Conservation (phyloP, 1,284 basidiomycete species). For the Boletus semigastroideus region DNA sequence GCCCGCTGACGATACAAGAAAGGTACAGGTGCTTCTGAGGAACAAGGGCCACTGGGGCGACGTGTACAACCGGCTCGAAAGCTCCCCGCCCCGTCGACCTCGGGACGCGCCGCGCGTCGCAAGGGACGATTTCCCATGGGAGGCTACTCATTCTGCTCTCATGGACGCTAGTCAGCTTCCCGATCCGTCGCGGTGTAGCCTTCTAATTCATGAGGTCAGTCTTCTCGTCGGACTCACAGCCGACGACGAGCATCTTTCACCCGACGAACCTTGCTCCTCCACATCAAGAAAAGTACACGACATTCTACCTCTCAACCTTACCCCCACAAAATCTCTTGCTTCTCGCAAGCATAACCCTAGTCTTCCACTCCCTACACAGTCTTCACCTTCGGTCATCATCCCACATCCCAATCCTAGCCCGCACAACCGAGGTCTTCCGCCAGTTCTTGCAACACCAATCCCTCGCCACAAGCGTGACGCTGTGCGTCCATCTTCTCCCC, state of each 20-base stretch:
- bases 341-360: conserved; percentile 8
- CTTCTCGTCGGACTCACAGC: conserved; percentile 31
- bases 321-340: conserved; percentile 24
- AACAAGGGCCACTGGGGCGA: conserved; percentile 10
- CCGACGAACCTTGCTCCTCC: conserved; percentile 1
- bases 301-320: conserved; percentile 19
- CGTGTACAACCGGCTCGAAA: conserved; percentile 7
- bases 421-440: background rate
- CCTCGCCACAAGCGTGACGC: conserved; percentile 9
- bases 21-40: conserved; percentile 14
- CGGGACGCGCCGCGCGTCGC: background rate
- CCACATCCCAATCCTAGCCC: background rate
- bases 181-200: conserved; percentile 23
- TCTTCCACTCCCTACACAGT: background rate
- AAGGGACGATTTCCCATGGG: conserved; percentile 15
- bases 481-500: conserved; percentile 11
- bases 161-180: background rate
- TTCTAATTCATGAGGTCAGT: conserved; percentile 35
- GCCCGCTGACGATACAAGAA: conserved; percentile 18
- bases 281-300: conserved; percentile 9
- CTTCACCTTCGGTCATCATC: background rate
- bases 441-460: conserved; percentile 5
- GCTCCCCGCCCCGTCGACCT: conserved; percentile 7
- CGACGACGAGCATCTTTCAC: conserved; percentile 16
- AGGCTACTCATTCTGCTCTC: conserved; percentile 7